Evolutionary conservation across 495 filamentous ascomycete species (phyloP).

Genomic region (Monascus purpureus): DNA sequence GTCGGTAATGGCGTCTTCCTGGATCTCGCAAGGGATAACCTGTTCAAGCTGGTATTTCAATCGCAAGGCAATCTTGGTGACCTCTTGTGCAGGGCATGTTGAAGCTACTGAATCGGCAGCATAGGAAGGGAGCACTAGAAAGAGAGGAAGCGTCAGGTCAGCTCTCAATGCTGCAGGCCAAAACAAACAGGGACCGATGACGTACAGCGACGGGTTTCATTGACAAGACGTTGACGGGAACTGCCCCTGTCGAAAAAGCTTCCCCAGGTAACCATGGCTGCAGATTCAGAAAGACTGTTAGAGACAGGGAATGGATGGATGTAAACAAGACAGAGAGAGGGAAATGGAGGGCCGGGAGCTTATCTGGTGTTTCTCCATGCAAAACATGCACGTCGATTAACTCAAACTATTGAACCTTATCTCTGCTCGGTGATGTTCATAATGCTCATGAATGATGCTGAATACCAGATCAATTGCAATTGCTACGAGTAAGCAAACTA

Average conservation of each 20-base stretch:
- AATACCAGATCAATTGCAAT: too few relatives aligned
- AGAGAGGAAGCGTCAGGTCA: background rate
- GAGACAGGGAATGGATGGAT: too few relatives aligned
- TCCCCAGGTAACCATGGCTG: constrained; percentile 24
- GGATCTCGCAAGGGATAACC: constrained; percentile 75
- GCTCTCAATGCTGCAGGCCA: background rate
- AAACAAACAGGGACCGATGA: constrained; percentile 5
- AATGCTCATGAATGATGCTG: too few relatives aligned
- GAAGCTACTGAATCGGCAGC: constrained; percentile 13
- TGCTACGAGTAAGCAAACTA: too few relatives aligned
- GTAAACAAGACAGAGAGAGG: too few relatives aligned
- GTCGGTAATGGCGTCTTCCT: constrained; percentile 52
- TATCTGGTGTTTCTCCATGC: too few relatives aligned
- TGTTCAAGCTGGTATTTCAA: constrained; percentile 86
- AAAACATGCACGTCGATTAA: too few relatives aligned
- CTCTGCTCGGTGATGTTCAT: too few relatives aligned
- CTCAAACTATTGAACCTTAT: too few relatives aligned
- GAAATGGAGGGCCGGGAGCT: too few relatives aligned
- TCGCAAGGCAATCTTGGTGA: constrained; percentile 77
- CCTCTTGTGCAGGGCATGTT: constrained; percentile 51
- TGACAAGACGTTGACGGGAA: constrained; percentile 12
- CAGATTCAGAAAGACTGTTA: too few relatives aligned
- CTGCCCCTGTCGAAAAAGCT: constrained; percentile 16
- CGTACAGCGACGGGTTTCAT: constrained; percentile 28
- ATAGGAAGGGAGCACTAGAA: constrained; percentile 23